Evolutionary conservation across 148 eudicot genomes (phyloP), one percentile per base, ranked within the genome.

Genomic region (Linanthus parryae): DNA sequence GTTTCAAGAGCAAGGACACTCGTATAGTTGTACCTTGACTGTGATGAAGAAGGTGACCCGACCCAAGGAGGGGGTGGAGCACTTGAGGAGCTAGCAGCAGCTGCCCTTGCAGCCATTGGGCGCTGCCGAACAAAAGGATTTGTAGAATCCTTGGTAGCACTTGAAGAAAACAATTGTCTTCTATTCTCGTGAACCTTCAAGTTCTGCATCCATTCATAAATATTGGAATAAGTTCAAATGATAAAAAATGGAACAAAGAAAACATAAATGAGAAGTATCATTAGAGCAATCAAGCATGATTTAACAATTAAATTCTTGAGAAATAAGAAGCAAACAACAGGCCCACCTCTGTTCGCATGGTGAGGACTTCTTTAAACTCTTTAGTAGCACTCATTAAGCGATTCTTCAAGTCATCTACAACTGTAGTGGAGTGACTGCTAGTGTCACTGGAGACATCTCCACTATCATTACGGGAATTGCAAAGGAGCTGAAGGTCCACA

Each of bases 71-170:
- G 83, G 59, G 76, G 73, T 41, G 80, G 72, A 26, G 68, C 68
- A 35, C 79, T 66, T 14, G 45, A 25, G 53, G 80, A 48, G 20
- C 56, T 56, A 57, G 54, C 65, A 20, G 74, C 57, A 23, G 74
- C 59, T 54, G 87, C 49, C 58, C 63, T 77, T 35, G 73, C 36
- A 37, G 75, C 70, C 64, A 74, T 58, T 50, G 83, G 80, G 26
- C 87, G 83, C 56, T 81, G 87, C 23, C 87, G 83, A 35, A 81
- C 73, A 68, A 81, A 81, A 57, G 87, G 87, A 63, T 77, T 77
- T 29, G 80, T 19, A 27, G 75, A 9, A 60, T 77, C 87, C 33
- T 81, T 81, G 33, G 83, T 55, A 30, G 78, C 58, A 48, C 57
- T 64, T 7, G 87, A 61, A 34, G 83, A 81, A 71, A 71, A 81